Base-by-base conservation (phyloP, 345 rosid species). In the Aethionema arabicum region DNA sequence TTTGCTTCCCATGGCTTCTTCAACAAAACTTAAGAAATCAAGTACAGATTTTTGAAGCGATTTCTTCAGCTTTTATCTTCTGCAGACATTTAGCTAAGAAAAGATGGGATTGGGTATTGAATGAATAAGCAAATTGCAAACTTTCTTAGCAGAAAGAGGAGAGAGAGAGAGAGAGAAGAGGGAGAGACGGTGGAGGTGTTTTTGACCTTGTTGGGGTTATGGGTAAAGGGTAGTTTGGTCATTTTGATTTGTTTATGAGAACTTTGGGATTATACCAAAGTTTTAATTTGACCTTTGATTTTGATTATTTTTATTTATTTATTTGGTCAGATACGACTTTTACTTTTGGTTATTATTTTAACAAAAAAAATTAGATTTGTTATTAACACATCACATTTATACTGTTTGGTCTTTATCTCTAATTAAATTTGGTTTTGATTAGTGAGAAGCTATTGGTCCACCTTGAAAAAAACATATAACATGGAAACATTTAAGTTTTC, bases 1-100 rank as follows among this genome's bases (percentile, higher is more conserved):
- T 73, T 83, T 88, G 72, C 90, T 84, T 37, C 77, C 85, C 98
- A 86, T 44, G 52, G 47, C 11, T 7, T 48, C 51, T 41, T 27
- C 42, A 48, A 38, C 51, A 30, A 36, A 58, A 5, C 45, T 21
- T 21, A 21, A 21, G 11, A 32, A 46, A 57, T 10, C 56, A n/a
- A n/a, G 32, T 5, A 52, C 4, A 4, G 5, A 14, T 54, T n/a
- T n/a, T n/a, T 6, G 42, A 32, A 29, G 42, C 43, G 30, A 29
- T 37, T 16, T 2, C 44, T 48, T 38, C 51, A 32, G 16, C 44
- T 56, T 11, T 52, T 50, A 40, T 64, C 32, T 50, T 52, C 59
- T 29, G 35, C 36, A 42, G 58, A 51, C 32, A 36, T 15, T 30
- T 30, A 49, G 63, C 32, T 40, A 21, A 39, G 59, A 33, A 39